Evolutionary conservation across 306 rosid species (phyloP).

Genomic region (Pterocarpus santalinus): DNA sequence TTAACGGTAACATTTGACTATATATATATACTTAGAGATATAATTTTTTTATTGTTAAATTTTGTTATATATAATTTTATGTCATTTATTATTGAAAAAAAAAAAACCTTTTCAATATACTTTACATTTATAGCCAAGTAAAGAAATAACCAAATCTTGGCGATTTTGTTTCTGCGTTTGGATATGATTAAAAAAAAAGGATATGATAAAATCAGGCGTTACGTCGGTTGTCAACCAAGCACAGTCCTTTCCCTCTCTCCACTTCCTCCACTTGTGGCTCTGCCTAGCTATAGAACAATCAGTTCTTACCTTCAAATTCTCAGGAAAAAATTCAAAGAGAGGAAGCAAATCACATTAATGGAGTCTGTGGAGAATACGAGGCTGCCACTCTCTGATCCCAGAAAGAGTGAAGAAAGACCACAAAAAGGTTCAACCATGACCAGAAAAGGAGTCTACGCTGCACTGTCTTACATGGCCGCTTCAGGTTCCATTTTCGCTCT

Average conservation of each 20-base stretch:
- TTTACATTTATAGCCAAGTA: neutral
- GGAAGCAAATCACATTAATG: slow-evolving; percentile 40
- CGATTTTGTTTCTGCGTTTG: neutral
- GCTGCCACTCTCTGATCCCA: slow-evolving; percentile 49
- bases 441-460: slow-evolving; percentile 70
- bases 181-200: too few species aligned
- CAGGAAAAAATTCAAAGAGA: neutral
- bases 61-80: too few species aligned
- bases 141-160: neutral
- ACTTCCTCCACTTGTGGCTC: neutral
- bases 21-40: too few species aligned
- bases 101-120: too few species aligned
- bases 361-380: slow-evolving; percentile 44
- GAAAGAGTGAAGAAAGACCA: slow-evolving; percentile 33
- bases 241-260: slow-evolving; percentile 28
- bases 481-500: slow-evolving; percentile 56
- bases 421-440: slow-evolving; percentile 58
- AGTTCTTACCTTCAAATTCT: too few species aligned
- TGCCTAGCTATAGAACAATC: neutral
- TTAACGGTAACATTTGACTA: too few species aligned
- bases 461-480: slow-evolving; percentile 76
- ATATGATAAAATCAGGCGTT: too few species aligned
- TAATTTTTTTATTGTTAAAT: too few species aligned
- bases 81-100: too few species aligned
- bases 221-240: neutral